phyloP scores from a whole-genome alignment of 192 early-diverging fungal genomes.

The Backusella sp. region DNA sequence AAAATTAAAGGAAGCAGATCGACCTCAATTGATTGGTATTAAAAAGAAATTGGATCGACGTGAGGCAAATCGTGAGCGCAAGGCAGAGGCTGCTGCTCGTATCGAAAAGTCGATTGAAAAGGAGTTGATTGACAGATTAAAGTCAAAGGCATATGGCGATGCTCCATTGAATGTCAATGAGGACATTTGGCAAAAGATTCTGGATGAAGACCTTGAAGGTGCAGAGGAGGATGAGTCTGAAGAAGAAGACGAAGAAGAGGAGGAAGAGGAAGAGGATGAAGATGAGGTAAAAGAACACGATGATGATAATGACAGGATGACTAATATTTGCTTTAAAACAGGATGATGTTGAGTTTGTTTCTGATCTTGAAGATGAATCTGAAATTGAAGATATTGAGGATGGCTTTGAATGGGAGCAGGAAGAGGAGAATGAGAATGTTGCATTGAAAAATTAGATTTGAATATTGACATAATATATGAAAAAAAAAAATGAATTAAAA shows the following conservation, averaged over 20 bases:
- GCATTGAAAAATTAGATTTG: conserved; percentile 7
- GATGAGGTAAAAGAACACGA: conserved; percentile 42
- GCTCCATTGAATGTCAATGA: conserved; percentile 92
- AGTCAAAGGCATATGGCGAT: conserved; percentile 94
- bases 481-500: background rate
- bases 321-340: conserved; percentile 26
- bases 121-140: conserved; percentile 90
- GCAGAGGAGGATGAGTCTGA: conserved; percentile 69
- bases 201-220: conserved; percentile 74
- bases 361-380: conserved; percentile 53
- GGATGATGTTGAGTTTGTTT: conserved; percentile 57
- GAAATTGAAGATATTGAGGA: conserved; percentile 44
- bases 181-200: conserved; percentile 83
- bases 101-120: conserved; percentile 93
- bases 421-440: conserved; percentile 42
- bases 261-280: conserved; percentile 53
- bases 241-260: conserved; percentile 69
- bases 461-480: background rate
- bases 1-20: conserved; percentile 70
- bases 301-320: background rate
- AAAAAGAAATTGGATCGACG: conserved; percentile 94
- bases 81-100: conserved; percentile 89
- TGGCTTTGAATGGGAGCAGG: conserved; percentile 20
- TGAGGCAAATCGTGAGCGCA: conserved; percentile 80
- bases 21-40: conserved; percentile 80